Evolutionary conservation across 495 filamentous ascomycete genomes (phyloP).

Genomic region (Bacidia gigantensis): DNA sequence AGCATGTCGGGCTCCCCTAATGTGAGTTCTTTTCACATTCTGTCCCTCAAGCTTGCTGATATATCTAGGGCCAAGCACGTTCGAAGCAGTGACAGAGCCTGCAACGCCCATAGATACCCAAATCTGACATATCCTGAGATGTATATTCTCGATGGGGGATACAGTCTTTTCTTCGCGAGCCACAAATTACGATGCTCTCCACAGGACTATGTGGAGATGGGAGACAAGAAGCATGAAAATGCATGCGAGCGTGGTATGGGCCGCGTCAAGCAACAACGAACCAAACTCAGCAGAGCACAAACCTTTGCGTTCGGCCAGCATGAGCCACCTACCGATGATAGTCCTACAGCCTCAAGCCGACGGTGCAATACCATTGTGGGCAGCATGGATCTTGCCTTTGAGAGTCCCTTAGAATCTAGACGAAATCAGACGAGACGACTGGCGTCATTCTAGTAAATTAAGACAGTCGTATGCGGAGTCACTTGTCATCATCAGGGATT

Average conservation of each 20-base stretch:
- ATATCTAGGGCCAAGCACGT: slow-evolving; percentile 55
- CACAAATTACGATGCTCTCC: slow-evolving; percentile 72
- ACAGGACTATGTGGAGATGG: slow-evolving; percentile 94
- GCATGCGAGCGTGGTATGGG: slow-evolving; percentile 91
- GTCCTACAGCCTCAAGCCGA: slow-evolving; percentile 55
- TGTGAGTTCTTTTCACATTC: slow-evolving; percentile 31
- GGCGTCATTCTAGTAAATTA: slow-evolving; percentile 46
- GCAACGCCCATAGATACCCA: slow-evolving; percentile 75
- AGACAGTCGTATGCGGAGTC: background rate
- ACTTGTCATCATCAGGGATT: too few relatives aligned
- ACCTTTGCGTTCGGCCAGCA: slow-evolving; percentile 85
- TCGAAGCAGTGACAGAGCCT: slow-evolving; percentile 68
- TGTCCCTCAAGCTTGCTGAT: slow-evolving; percentile 9
- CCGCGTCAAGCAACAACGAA: slow-evolving; percentile 61
- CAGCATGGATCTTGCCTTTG: slow-evolving; percentile 38
- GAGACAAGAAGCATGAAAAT: slow-evolving; percentile 68
- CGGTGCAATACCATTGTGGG: slow-evolving; percentile 24
- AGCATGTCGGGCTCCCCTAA: slow-evolving; percentile 89
- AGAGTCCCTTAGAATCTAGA: slow-evolving; percentile 37
- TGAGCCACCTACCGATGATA: slow-evolving; percentile 53
- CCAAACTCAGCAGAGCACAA: slow-evolving; percentile 73
- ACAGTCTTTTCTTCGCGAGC: slow-evolving; percentile 76
- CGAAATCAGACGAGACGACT: slow-evolving; percentile 51
- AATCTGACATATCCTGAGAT: slow-evolving; percentile 84
- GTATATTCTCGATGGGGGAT: slow-evolving; percentile 94